Conservation (phyloP, 768 basidiomycete species). For the Crassisporium funariophilum region DNA sequence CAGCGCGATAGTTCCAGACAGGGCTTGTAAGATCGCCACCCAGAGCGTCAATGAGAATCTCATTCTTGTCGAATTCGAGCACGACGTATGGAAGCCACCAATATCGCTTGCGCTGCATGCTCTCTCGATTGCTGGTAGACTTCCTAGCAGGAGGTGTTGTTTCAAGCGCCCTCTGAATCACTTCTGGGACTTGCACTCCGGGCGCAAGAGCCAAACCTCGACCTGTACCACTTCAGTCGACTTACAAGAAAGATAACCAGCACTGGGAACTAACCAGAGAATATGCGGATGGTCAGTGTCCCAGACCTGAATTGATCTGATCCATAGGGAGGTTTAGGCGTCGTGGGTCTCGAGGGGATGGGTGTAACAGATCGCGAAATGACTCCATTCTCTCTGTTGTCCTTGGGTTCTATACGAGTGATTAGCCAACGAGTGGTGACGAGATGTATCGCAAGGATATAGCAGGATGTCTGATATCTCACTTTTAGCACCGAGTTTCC, state of each 20-base stretch:
- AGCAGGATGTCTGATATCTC: constrained; percentile 19
- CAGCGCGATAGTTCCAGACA: constrained; percentile 93
- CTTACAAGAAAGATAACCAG: too few relatives aligned
- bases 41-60: constrained; percentile 93
- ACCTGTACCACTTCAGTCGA: constrained; percentile 44
- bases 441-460: too few relatives aligned
- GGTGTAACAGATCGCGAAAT: constrained; percentile 81
- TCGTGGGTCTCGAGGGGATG: constrained; percentile 76
- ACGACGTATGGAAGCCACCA: constrained; percentile 99
- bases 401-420: constrained; percentile 58
- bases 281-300: constrained; percentile 94
- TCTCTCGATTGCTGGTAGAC: constrained; percentile 80
- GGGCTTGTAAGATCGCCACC: constrained; percentile 91
- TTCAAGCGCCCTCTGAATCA: constrained; percentile 81
- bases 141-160: constrained; percentile 54
- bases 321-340: constrained; percentile 61
- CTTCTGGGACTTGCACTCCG: constrained; percentile 77
- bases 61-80: constrained; percentile 97
- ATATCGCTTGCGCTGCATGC: constrained; percentile 88
- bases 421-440: constrained; percentile 7
- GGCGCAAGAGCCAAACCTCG: constrained; percentile 81
- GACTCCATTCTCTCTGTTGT: constrained; percentile 68
- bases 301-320: constrained; percentile 79
- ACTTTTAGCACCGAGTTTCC: constrained; percentile 54
- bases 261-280: constrained; percentile 65